These are phyloP conservation scores for Pulveroboletus sp. DNA, from an alignment of 768 basidiomycete species.

Conservation along the genomic window DNA sequence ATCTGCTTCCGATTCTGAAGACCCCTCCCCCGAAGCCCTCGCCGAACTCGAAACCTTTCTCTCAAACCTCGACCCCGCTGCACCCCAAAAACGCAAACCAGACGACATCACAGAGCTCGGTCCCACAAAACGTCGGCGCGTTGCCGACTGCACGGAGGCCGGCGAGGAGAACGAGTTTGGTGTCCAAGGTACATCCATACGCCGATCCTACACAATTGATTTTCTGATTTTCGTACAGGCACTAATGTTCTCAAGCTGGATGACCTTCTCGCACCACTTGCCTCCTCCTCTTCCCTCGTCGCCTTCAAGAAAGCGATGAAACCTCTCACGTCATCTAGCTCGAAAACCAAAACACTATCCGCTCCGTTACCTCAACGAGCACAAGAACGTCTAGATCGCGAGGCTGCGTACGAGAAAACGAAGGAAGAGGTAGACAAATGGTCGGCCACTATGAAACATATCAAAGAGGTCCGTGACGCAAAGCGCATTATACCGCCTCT, in stretches of 20 bases:
- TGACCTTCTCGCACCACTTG: slow-evolving; percentile 74
- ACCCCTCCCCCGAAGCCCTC: slow-evolving; percentile 53
- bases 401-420: slow-evolving; percentile 93
- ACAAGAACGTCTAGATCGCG: slow-evolving; percentile 87
- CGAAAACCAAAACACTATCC: slow-evolving; percentile 60
- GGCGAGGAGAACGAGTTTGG: slow-evolving; percentile 83
- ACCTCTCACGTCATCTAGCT: slow-evolving; percentile 50
- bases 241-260: slow-evolving; percentile 57
- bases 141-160: slow-evolving; percentile 73
- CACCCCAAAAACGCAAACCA: slow-evolving; percentile 56
- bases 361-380: slow-evolving; percentile 85
- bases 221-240: slow-evolving; percentile 14
- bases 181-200: slow-evolving; percentile 42
- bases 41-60: slow-evolving; percentile 73
- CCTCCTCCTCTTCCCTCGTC: slow-evolving; percentile 57
- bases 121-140: slow-evolving; percentile 51
- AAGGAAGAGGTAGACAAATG: slow-evolving; percentile 93
- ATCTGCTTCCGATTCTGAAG: slow-evolving; percentile 47
- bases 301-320: slow-evolving; percentile 72
- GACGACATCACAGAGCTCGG: slow-evolving; percentile 24
- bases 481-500: background rate
- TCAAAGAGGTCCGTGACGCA: slow-evolving; percentile 65
- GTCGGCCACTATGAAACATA: slow-evolving; percentile 87
- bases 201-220: background rate
- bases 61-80: slow-evolving; percentile 53